Conservation (phyloP, 108 stramenopile species). For the Pseudonitzschia delicatissima region DNA sequence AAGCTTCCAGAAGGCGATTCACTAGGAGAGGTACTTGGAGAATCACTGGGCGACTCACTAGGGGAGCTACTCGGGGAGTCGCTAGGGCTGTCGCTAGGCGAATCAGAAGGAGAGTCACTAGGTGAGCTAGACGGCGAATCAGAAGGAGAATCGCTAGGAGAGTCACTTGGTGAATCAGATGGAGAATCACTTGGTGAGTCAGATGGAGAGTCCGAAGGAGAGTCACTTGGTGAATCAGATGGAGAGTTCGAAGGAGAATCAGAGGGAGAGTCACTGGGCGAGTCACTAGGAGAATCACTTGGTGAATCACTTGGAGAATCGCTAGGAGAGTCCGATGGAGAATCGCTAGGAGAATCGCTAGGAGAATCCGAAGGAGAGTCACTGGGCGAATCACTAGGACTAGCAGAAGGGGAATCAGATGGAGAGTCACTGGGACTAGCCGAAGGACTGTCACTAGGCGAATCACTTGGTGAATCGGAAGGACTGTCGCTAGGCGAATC, state of each 20-base stretch:
- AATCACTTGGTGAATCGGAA: not conserved
- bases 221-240: too few relatives aligned
- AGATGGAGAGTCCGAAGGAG: too few relatives aligned
- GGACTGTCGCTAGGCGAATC: not conserved
- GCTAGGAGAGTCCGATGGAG: too few relatives aligned
- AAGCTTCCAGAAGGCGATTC: not conserved
- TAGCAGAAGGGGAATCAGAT: not conserved
- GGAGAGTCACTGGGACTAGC: not conserved
- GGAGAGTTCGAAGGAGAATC: too few relatives aligned
- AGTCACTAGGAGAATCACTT: too few relatives aligned
- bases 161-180: not conserved
- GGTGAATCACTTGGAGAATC: too few relatives aligned
- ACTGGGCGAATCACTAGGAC: not conserved
- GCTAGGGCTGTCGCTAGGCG: not conserved
- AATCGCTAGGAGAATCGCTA: too few relatives aligned
- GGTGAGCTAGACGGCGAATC: not conserved
- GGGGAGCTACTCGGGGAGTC: not conserved
- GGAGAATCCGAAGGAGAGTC: not conserved
- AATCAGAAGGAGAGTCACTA: not conserved
- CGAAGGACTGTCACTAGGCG: not conserved
- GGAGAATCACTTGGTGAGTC: too few relatives aligned
- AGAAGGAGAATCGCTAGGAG: not conserved
- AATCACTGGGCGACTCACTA: constrained; percentile 9
- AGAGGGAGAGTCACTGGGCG: too few relatives aligned
- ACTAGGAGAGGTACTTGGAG: not conserved